Conservation (phyloP, 2,329 filamentous ascomycete species). For the Neoarthrinium moseri region DNA sequence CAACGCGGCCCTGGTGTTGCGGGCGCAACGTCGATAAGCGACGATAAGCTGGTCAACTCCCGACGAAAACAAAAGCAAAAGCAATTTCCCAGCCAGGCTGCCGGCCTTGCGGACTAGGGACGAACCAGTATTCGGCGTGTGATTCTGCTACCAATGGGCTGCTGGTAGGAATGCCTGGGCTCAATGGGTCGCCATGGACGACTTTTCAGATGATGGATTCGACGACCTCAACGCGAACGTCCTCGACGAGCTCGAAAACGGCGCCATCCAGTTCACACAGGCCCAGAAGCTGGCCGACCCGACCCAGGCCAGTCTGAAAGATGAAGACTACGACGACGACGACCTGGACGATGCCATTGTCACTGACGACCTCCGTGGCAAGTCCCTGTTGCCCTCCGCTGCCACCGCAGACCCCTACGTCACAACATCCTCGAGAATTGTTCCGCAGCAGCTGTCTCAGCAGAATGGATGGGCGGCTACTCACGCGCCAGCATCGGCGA, state of each 20-base stretch:
- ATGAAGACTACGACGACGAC: constrained; percentile 52
- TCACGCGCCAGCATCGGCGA: constrained; percentile 20
- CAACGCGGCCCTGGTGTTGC: too few relatives aligned
- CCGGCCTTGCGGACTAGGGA: too few relatives aligned
- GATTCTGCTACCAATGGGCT: constrained; percentile 7
- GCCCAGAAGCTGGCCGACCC: constrained; percentile 31
- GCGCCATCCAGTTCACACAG: constrained; percentile 62
- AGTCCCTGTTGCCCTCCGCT: constrained; percentile 27
- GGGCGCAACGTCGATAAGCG: too few relatives aligned
- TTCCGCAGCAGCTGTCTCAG: constrained; percentile 5
- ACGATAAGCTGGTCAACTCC: too few relatives aligned
- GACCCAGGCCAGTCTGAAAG: constrained; percentile 29
- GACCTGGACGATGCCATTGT: constrained; percentile 59
- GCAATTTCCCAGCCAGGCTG: too few relatives aligned
- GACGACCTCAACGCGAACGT: constrained; percentile 57
- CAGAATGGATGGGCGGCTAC: constrained; percentile 18
- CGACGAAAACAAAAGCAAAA: too few relatives aligned
- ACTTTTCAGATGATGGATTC: constrained; percentile 63
- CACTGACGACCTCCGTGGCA: constrained; percentile 42
- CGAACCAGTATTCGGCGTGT: too few relatives aligned
- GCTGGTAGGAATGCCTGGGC: not conserved
- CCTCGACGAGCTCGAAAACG: constrained; percentile 62
- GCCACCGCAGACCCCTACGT: constrained; percentile 9
- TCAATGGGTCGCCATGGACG: constrained; percentile 37
- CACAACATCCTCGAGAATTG: not conserved